A percentile compares a stretch with the other conserved stretches of the same genome.
Conservation (phyloP, 1,139 yeast species). For the Pichia sp. region DNA sequence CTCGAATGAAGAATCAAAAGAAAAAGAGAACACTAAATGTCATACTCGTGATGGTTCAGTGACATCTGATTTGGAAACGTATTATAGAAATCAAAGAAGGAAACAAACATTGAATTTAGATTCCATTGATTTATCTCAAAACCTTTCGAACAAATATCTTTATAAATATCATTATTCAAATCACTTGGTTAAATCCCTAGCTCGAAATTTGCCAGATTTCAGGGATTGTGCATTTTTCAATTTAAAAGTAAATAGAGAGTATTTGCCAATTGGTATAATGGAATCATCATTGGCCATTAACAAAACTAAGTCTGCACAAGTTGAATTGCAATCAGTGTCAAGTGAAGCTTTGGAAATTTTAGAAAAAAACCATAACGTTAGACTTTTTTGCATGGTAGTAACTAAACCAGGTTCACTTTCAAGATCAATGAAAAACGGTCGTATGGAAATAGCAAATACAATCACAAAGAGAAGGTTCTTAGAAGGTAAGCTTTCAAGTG, state of each 20-base stretch:
- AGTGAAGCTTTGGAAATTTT: conserved; percentile 67
- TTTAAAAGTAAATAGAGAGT: conserved; percentile 74
- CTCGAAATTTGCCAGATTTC: conserved; percentile 72
- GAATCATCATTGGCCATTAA: conserved; percentile 61
- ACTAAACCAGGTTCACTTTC: conserved; percentile 82
- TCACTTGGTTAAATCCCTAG: conserved; percentile 78
- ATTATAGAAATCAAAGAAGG: background rate
- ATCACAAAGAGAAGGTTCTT: conserved; percentile 76
- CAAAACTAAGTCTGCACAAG: conserved; percentile 38
- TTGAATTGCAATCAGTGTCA: conserved; percentile 65
- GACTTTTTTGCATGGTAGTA: conserved; percentile 75
- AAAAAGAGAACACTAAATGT: background rate
- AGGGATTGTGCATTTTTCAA: conserved; percentile 93
- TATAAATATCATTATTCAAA: conserved; percentile 76
- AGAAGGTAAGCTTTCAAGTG: conserved; percentile 69
- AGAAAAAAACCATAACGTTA: conserved; percentile 62
- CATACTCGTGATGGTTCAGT: conserved; percentile 1
- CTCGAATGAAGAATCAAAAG: conserved; percentile 10
- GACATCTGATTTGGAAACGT: conserved; percentile 4
- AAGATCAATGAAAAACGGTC: conserved; percentile 74
- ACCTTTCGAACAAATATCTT: conserved; percentile 8
- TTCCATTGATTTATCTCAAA: conserved; percentile 8
- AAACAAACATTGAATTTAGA: conserved; percentile 3
- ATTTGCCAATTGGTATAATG: conserved; percentile 77
- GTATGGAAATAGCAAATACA: conserved; percentile 89